Base-by-base conservation (phyloP, 2,329 filamentous ascomycete genomes). In the Arthrobotrys iridis region DNA sequence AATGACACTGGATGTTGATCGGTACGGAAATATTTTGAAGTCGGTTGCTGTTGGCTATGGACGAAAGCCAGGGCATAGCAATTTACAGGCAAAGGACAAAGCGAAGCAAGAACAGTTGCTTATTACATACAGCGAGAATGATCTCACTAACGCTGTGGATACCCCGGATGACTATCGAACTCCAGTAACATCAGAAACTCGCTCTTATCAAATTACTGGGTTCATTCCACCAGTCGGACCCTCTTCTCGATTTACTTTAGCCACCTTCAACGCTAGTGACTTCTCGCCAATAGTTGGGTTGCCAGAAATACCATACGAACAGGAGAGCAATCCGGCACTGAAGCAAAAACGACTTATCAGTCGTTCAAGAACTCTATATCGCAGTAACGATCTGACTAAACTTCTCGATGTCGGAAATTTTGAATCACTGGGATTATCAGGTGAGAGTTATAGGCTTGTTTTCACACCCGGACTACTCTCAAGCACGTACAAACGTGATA, bases 141-240 rank as follows among this genome's bases (percentile, higher is more conserved):
- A 41, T 20, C 58, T 55, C 33, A 67, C 68, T 3, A 59, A 67
- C 45, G 18, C 68, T n/a, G 30, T 74, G 15, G 50, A 46, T 37
- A 24, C 24, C 3, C 13, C 18, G 6, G 33, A 37, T 3, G 40
- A 35, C 4, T 37, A 52, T 37, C 46, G 48, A 7, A 15, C 20
- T 13, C 33, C 55, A 18, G 1, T 28, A 15, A 5, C 18, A 15
- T 40, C 13, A 1, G 57, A 28, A 43, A 28, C 13, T 2, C 33
- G 37, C 10, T n/a, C 10, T 18, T 62, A 26, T 30, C 18, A 41
- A n/a, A 45, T 62, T 6, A 24, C 33, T 6, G 35, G 35, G 10
- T 46, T 62, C 26, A 33, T 24, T 6, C 50, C 50, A 3, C 7
- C 15, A 1, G 15, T n/a, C 20, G 50, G 10, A 10, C 5, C 1